Percentiles rank a stretch among this genome's conserved stretches.
These are phyloP conservation scores for Yamadazyma akitaensis DNA, from an alignment of 805 yeast species.

Conservation along the genomic window DNA sequence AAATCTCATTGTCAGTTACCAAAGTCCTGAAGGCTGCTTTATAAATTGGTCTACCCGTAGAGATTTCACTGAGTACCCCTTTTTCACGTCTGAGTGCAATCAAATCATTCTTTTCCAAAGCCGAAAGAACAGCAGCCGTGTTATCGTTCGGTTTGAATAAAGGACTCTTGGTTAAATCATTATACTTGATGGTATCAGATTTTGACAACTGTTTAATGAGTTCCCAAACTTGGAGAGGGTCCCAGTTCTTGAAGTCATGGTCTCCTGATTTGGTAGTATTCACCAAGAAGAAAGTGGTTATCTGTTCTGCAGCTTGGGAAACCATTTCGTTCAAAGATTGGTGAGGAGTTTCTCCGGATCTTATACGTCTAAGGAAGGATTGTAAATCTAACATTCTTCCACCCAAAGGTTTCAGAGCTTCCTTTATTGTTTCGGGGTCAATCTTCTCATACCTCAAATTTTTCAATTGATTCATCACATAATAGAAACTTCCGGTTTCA, in stretches of 20 bases:
- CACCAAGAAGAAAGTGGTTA: constrained; percentile 69
- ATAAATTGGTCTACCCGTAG: constrained; percentile 82
- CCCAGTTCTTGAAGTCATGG: constrained; percentile 47
- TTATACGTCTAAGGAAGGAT: constrained; percentile 81
- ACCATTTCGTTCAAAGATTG: constrained; percentile 80
- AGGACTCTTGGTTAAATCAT: constrained; percentile 54
- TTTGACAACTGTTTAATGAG: constrained; percentile 62
- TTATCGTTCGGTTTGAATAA: constrained; percentile 57
- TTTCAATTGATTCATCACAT: constrained; percentile 56
- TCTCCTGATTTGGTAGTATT: constrained; percentile 18
- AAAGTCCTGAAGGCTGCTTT: constrained; percentile 74
- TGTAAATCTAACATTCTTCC: constrained; percentile 95
- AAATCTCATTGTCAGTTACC: constrained; percentile 52
- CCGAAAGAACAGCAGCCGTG: constrained; percentile 46
- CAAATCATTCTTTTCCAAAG: constrained; percentile 77
- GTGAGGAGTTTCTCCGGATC: constrained; percentile 79
- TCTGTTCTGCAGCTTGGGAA: constrained; percentile 80
- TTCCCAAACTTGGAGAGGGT: constrained; percentile 84
- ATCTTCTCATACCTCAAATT: constrained; percentile 19
- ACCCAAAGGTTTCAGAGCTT: constrained; percentile 72
- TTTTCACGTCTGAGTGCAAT: constrained; percentile 69
- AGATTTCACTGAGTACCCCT: constrained; percentile 64
- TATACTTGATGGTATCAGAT: constrained; percentile 43
- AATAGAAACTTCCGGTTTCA: constrained; percentile 61
- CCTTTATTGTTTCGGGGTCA: constrained; percentile 38